phyloP scores from a whole-genome alignment of 2,329 filamentous ascomycete genomes.

The Ceratocystis destructans region DNA sequence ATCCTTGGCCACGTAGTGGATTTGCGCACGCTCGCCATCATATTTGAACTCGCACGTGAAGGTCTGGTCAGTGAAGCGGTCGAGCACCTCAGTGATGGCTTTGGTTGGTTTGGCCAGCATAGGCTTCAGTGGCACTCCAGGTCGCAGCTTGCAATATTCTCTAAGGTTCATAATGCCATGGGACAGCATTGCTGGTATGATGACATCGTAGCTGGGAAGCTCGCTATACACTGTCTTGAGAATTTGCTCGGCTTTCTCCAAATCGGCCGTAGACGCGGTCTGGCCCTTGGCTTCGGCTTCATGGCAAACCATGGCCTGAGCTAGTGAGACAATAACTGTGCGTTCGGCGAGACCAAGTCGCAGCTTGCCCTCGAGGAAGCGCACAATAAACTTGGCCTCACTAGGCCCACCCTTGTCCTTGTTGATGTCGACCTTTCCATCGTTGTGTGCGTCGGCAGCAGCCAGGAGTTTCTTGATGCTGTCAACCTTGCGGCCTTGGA shows the following conservation, averaged over 20 bases:
- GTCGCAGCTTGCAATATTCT: conserved; percentile 79
- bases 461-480: conserved; percentile 95
- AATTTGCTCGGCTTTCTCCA: conserved; percentile 70
- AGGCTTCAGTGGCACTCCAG: conserved; percentile 88
- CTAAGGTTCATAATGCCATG: conserved; percentile 72
- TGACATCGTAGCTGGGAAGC: conserved; percentile 86
- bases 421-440: conserved; percentile 73
- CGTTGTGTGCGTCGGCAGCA: conserved; percentile 60
- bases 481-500: conserved; percentile 81
- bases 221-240: conserved; percentile 91
- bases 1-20: conserved; percentile 86
- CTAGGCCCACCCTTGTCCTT: conserved; percentile 89
- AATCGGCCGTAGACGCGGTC: conserved; percentile 56
- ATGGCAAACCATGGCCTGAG: conserved; percentile 76
- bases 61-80: conserved; percentile 86
- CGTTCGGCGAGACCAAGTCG: conserved; percentile 82
- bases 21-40: conserved; percentile 94
- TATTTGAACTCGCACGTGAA: conserved; percentile 99
- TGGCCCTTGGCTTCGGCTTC: conserved; percentile 60
- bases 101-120: conserved; percentile 99
- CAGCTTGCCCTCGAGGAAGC: conserved; percentile 89
- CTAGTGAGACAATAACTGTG: conserved; percentile 78
- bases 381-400: conserved; percentile 85
- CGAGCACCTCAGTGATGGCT: conserved; percentile 90
- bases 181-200: conserved; percentile 77